phyloP scores from a whole-genome alignment of 306 rosid genomes.

The Alnus rubra region DNA sequence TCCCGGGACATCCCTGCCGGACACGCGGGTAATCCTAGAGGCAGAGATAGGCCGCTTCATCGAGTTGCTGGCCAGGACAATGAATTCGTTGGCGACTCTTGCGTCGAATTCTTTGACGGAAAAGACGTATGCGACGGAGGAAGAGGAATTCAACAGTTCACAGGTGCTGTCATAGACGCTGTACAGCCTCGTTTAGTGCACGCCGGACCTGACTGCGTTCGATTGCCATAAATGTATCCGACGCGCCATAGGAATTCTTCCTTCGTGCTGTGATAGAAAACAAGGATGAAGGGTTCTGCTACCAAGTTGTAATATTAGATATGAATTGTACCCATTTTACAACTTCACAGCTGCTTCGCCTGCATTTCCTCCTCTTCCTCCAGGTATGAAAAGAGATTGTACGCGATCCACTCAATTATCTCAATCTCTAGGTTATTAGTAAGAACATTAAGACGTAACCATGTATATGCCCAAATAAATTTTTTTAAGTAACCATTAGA shows the following conservation, averaged over 20 bases:
- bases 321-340: neutral
- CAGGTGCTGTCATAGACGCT: neutral
- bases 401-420: too few species aligned
- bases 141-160: neutral
- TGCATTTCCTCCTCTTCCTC: conserved; percentile 46
- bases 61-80: neutral
- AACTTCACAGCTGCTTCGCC: neutral
- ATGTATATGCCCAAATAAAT: too few species aligned
- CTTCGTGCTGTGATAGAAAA: neutral
- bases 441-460: too few species aligned
- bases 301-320: neutral
- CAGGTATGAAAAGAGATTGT: neutral
- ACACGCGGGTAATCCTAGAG: neutral
- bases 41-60: neutral
- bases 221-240: neutral
- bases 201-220: neutral
- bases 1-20: fast-evolving
- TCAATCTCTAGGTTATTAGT: too few species aligned
- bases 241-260: neutral
- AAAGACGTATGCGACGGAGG: neutral
- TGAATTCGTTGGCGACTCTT: neutral
- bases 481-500: too few species aligned
- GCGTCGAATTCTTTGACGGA: neutral
- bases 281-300: neutral
- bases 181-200: conserved; percentile 11